Evolutionary conservation across 305 asterid genomes (phyloP).

Genomic region (Fraxinus baroniana): DNA sequence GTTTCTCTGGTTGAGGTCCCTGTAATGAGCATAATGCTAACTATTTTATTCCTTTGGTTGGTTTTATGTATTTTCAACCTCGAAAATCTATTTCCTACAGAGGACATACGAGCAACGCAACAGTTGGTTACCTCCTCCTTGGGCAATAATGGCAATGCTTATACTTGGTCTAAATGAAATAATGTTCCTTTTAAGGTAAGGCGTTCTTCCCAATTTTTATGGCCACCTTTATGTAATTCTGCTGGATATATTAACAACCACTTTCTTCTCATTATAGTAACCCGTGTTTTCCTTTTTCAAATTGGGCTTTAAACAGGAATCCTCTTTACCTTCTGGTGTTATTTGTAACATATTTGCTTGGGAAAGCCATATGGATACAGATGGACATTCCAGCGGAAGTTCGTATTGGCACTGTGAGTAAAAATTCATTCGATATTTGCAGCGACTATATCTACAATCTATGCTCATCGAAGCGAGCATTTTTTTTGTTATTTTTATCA

Average conservation of each 20-base stretch:
- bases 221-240: neutral
- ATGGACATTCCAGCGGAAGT: conserved; percentile 50
- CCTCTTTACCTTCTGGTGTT: conserved; percentile 50
- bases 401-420: conserved; percentile 53
- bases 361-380: conserved; percentile 59
- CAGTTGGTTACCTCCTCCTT: conserved; percentile 69
- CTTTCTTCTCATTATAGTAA: neutral
- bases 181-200: conserved; percentile 64
- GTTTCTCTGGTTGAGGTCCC: neutral
- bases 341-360: conserved; percentile 45
- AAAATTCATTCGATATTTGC: neutral
- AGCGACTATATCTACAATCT: neutral
- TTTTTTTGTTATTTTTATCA: neutral
- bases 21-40: neutral
- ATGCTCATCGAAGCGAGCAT: neutral
- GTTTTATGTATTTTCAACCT: neutral
- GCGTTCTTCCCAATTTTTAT: neutral
- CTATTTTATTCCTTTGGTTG: neutral
- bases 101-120: conserved; percentile 49
- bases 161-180: conserved; percentile 69
- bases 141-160: conserved; percentile 61
- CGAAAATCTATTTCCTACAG: conserved; percentile 28
- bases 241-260: neutral
- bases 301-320: conserved; percentile 46
- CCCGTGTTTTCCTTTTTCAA: neutral